These are phyloP conservation scores for Candida yuanshanica DNA, from an alignment of 805 yeast species.

Conservation along the genomic window DNA sequence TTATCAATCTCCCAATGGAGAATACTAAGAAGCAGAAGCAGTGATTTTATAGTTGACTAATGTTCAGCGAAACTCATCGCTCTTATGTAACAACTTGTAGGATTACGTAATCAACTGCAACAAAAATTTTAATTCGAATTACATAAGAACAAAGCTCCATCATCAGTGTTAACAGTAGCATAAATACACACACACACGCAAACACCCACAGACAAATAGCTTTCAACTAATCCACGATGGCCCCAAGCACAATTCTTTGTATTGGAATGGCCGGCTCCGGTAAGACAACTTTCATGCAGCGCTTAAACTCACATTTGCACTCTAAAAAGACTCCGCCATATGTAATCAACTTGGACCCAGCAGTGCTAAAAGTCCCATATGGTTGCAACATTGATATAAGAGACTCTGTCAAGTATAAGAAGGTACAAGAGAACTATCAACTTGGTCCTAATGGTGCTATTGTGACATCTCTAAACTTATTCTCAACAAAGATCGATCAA, in stretches of 20 bases:
- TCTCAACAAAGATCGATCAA: constrained; percentile 94
- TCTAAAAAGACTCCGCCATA: constrained; percentile 71
- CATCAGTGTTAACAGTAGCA: too few species aligned
- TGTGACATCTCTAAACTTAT: constrained; percentile 87
- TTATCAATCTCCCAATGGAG: constrained; percentile 13
- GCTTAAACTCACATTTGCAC: constrained; percentile 86
- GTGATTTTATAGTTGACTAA: too few species aligned
- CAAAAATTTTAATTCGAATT: too few species aligned
- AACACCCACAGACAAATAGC: too few species aligned
- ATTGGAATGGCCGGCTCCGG: constrained; percentile 80
- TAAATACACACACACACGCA: too few species aligned
- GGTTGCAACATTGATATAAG: constrained; percentile 93
- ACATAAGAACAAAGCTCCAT: too few species aligned
- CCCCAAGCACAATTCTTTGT: constrained; percentile 40
- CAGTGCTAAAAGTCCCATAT: constrained; percentile 89
- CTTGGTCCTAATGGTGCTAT: constrained; percentile 98
- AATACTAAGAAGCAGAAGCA: constrained; percentile 5
- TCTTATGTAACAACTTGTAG: too few species aligned
- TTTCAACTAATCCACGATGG: constrained; percentile 27
- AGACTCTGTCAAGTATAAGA: constrained; percentile 91
- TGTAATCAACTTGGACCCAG: constrained; percentile 93
- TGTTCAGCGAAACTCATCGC: too few species aligned
- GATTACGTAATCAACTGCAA: too few species aligned
- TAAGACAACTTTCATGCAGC: constrained; percentile 95
- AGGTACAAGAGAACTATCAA: constrained; percentile 93